Base-by-base conservation (phyloP, 2,329 filamentous ascomycete genomes). In the Clarireedia hainanense region DNA sequence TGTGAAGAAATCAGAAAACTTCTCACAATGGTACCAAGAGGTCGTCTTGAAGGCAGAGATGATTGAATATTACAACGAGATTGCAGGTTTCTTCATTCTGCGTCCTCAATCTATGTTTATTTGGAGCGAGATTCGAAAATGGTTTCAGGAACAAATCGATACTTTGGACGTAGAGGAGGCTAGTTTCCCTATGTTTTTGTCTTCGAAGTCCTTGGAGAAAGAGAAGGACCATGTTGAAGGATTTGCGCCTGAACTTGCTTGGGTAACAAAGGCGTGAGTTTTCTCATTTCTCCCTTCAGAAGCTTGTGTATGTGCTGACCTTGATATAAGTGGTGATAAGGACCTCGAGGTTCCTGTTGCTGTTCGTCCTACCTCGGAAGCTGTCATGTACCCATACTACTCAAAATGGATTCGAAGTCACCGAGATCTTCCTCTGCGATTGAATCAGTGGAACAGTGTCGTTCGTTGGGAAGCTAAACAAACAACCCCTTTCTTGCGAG, bases 391-490 rank as follows among this genome's bases (percentile, higher is more conserved):
- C 76, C 88, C 88, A 60, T 95, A 95, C 79, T 96, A 95, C 72
- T 81, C 89, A 63, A 94, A 95, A 75, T 96, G 94, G 89, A 97
- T 99, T 72, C 87, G 92, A 71, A 92, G 86, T 70, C 91, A 99
- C 75, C 84, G 95, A 67, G 94, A 99, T 69, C 85, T 99, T 57
- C 95, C 94, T 60, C 80, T 97, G 64, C 86, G 90, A 68, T 80
- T 97, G 63, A 97, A 97, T 76, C 94, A 99, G 74, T 99, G 94
- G 94, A 96, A 96, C 80, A 95, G 67, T 62, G 86, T 89, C 26
- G 86, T 96, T 49, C 84, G 92, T 66, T 97, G 94, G 94, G 94
- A 97, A 74, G 95, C 95, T 70, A 97, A 97, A 78, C 90, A 95
- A 72, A 85, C 81, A 24, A 85, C 82, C n/a, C 83, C 83, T 40